These are phyloP conservation scores for Chlorella sp. DNA, from an alignment of 139 green algal species.

Conservation along the genomic window DNA sequence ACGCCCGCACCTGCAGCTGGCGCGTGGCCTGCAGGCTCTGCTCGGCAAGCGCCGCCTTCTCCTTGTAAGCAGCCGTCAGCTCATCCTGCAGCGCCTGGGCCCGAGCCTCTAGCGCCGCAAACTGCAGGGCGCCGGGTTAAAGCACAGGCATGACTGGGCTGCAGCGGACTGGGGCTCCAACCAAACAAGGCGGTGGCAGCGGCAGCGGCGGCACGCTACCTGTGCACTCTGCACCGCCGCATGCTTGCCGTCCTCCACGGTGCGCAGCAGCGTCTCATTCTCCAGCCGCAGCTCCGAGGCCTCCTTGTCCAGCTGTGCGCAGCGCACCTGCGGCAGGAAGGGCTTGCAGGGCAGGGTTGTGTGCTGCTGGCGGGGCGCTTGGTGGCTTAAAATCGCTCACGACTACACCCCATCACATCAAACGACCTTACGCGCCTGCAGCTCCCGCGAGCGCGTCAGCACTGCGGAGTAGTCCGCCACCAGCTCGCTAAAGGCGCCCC, in stretches of 20 bases:
- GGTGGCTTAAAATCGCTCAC: not conserved
- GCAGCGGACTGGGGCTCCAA: too few relatives aligned
- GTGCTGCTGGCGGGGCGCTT: not conserved
- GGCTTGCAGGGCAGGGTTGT: not conserved
- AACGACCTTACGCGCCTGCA: conserved; percentile 40
- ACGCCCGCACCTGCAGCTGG: conserved; percentile 54
- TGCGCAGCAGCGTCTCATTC: conserved; percentile 53
- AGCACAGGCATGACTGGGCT: too few relatives aligned
- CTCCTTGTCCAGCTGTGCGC: conserved; percentile 80
- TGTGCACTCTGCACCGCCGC: conserved; percentile 30
- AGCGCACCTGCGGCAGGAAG: conserved; percentile 61
- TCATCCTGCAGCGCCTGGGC: conserved; percentile 51
- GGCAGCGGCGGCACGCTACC: conserved; percentile 9
- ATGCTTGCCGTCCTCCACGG: conserved; percentile 26
- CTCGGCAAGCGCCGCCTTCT: conserved; percentile 56
- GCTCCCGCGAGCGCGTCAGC: conserved; percentile 56
- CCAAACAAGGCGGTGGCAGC: too few relatives aligned
- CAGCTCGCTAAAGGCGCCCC: conserved; percentile 48
- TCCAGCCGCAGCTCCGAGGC: conserved; percentile 76
- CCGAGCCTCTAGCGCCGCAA: conserved; percentile 31
- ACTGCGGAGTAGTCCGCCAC: conserved; percentile 57
- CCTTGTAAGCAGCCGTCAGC: conserved; percentile 56
- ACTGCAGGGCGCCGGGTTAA: conserved; percentile 32
- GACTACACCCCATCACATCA: not conserved
- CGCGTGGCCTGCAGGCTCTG: conserved; percentile 51